These are phyloP conservation scores for Diplodia scrobiculata DNA, from an alignment of 2,329 filamentous ascomycete genomes.

Conservation along the genomic window DNA sequence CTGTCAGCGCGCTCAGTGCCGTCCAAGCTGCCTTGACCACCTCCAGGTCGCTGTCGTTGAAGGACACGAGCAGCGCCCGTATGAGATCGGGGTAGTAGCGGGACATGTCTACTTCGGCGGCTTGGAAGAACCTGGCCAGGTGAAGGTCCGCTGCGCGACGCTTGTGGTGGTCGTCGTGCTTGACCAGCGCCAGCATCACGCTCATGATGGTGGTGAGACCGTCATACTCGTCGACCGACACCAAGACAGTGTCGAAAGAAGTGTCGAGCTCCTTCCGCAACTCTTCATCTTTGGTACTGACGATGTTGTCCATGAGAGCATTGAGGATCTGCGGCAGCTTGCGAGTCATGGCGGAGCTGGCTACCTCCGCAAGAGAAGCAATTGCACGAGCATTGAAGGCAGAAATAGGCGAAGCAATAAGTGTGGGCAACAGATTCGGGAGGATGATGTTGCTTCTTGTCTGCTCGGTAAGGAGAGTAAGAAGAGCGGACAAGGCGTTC, in stretches of 20 bases:
- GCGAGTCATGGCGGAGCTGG: slow-evolving; percentile 85
- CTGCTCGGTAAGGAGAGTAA: slow-evolving; percentile 91
- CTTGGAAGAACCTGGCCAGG: slow-evolving; percentile 81
- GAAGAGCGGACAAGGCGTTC: slow-evolving; percentile 85
- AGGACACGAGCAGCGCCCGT: slow-evolving; percentile 83
- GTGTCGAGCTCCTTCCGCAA: slow-evolving; percentile 72
- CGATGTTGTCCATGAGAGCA: slow-evolving; percentile 88
- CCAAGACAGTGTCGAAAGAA: slow-evolving; percentile 84
- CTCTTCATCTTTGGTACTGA: slow-evolving; percentile 73
- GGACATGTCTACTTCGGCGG: slow-evolving; percentile 83
- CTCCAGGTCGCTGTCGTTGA: slow-evolving; percentile 79
- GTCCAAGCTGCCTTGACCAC: slow-evolving; percentile 90
- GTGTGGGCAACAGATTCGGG: slow-evolving; percentile 90
- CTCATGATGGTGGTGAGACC: slow-evolving; percentile 96
- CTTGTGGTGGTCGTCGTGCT: slow-evolving; percentile 88
- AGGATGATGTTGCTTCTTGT: slow-evolving; percentile 95
- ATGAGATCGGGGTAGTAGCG: slow-evolving; percentile 96
- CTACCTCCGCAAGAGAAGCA: slow-evolving; percentile 89
- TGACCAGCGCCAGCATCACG: slow-evolving; percentile 81
- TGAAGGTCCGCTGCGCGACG: slow-evolving; percentile 77
- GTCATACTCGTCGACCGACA: slow-evolving; percentile 94
- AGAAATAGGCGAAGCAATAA: slow-evolving; percentile 86
- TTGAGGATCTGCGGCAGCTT: slow-evolving; percentile 88
- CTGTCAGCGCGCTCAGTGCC: slow-evolving; percentile 83
- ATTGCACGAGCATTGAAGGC: slow-evolving; percentile 93